phyloP scores from a whole-genome alignment of 495 filamentous ascomycete genomes.

The Staphylotrichum tortipilum region DNA sequence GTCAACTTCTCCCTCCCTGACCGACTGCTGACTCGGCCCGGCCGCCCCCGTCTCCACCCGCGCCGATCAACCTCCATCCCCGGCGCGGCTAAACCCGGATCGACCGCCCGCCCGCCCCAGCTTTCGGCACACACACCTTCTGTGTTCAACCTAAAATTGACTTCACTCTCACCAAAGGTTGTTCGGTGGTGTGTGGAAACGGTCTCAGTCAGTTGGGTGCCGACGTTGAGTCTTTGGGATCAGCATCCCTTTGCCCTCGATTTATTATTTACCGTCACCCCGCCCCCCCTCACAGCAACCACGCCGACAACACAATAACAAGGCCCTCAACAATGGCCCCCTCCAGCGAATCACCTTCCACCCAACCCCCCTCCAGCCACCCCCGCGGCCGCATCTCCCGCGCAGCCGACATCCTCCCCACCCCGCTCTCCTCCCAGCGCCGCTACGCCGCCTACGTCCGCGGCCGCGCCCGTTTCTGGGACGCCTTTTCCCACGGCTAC shows the following conservation, averaged over 20 bases:
- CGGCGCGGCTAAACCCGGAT: slow-evolving; percentile 1
- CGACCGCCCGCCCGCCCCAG: background rate
- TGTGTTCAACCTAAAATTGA: background rate
- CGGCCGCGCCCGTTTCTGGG: slow-evolving; percentile 17
- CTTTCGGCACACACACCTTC: too few species aligned
- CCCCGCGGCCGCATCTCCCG: slow-evolving; percentile 2
- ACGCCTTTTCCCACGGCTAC: slow-evolving; percentile 7
- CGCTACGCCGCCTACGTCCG: slow-evolving; percentile 11
- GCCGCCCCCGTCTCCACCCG: background rate
- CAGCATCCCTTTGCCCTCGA: too few species aligned
- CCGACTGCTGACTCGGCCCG: background rate
- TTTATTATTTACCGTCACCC: background rate
- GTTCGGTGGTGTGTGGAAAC: too few species aligned
- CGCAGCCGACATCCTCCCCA: slow-evolving; percentile 15
- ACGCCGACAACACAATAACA: background rate
- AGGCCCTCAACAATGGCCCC: background rate
- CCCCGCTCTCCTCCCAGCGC: background rate
- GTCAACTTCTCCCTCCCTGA: too few species aligned
- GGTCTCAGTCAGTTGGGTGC: too few species aligned
- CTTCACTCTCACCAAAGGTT: background rate
- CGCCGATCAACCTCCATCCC: too few species aligned
- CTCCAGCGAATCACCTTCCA: background rate
- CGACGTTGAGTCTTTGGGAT: too few species aligned
- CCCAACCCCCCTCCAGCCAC: too few species aligned
- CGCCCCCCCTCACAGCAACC: background rate